Base-by-base conservation (phyloP, 2,329 filamentous ascomycete species). In the Capronia epimyces region DNA sequence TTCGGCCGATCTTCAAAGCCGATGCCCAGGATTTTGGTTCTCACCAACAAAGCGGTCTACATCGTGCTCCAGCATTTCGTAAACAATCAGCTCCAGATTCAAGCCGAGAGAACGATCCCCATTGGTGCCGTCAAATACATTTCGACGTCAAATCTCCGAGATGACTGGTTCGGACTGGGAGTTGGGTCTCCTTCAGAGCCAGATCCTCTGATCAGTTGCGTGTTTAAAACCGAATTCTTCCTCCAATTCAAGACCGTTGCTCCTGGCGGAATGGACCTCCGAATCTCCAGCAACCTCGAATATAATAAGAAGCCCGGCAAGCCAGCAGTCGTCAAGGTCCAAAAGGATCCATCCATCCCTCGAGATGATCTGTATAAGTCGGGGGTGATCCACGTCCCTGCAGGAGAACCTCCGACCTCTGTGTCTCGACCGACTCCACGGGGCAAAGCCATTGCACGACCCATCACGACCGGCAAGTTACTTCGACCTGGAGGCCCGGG, bases 291-390 rank as follows among this genome's bases (percentile, higher is more conserved):
- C 22, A 78, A 72, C 3, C 90, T 98, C 61, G 88, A 95, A 66
- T 98, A 95, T 69, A 90, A 91, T 65, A 98, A 97, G 78, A 98
- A 98, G 71, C 93, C 93, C 1, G 88, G 88, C 49, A 98, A 98
- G 73, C 79, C 88, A 67, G 86, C 91, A 47, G 71, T 82, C 4
- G 86, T 98, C 65, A 97, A 97, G 73, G 87, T 87, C 7, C 65
- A 95, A 54, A 95, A 95, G 71, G 93, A 98, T 66, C 83, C 90
- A 0, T 80, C 83, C 46, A 79, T 85, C 46, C 72, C 77, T 2
- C 69, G 78, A 46, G 83, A 83, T 42, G 93, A 98, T 69, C 80
- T 83, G 57, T 98, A 98, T 76, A 98, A 98, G 79, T 96, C 89
- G 67, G 84, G 87, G 53, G 84, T 84, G 13, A 83, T 98, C 47